Conservation (phyloP, 2,329 filamentous ascomycete genomes). For the Corniculantispora saksenae region DNA sequence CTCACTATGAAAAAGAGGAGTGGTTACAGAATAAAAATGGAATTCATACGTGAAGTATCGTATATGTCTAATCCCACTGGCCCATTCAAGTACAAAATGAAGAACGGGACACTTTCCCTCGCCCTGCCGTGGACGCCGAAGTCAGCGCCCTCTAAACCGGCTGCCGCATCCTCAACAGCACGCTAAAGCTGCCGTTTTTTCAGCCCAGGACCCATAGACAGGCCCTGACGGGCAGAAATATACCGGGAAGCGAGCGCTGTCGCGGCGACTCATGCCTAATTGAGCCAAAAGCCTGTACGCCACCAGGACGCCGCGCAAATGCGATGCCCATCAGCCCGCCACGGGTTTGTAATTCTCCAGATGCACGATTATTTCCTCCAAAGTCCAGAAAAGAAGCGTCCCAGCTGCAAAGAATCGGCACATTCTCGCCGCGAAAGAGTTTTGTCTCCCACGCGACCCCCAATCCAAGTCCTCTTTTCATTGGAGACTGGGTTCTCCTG, state of each 20-base stretch:
- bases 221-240: background rate
- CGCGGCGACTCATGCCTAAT: constrained; percentile 17
- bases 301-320: background rate
- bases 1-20: background rate
- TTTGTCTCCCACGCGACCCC: background rate
- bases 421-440: background rate
- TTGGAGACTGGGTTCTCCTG: background rate
- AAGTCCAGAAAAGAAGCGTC: background rate
- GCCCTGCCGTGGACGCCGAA: background rate
- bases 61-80: background rate
- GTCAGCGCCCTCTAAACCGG: background rate
- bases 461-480: background rate
- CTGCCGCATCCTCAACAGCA: background rate
- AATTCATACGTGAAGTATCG: background rate
- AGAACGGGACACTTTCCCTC: background rate
- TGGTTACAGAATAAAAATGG: background rate
- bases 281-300: background rate
- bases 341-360: background rate
- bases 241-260: constrained; percentile 8
- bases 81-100: background rate
- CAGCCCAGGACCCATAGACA: constrained; percentile 10
- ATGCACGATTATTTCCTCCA: background rate
- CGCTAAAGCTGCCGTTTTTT: background rate
- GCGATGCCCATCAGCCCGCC: background rate
- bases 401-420: background rate